Conservation (phyloP, 2,329 filamentous ascomycete species). For the Colletotrichum sp. region DNA sequence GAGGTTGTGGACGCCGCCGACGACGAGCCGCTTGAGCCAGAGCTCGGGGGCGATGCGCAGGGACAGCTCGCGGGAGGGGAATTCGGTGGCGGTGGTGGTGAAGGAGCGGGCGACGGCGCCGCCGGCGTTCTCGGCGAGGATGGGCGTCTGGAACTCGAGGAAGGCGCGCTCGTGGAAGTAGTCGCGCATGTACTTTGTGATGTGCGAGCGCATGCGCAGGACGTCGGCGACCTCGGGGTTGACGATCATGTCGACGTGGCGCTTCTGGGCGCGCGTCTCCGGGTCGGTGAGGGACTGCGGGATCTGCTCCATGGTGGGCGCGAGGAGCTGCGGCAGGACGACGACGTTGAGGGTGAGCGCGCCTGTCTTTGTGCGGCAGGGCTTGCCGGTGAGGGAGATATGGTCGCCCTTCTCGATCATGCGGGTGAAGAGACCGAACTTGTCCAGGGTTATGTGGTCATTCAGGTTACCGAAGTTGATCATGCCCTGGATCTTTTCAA, state of each 20-base stretch:
- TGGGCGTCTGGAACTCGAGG: slow-evolving; percentile 88
- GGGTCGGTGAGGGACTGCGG: slow-evolving; percentile 73
- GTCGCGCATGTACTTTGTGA: slow-evolving; percentile 76
- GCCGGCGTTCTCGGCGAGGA: slow-evolving; percentile 81
- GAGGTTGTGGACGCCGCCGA: slow-evolving; percentile 86
- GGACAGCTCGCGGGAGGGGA: slow-evolving; percentile 72
- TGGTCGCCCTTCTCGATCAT: slow-evolving; percentile 82
- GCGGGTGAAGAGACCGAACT: slow-evolving; percentile 66
- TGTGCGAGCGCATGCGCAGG: slow-evolving; percentile 73
- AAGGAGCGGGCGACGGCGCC: slow-evolving; percentile 90
- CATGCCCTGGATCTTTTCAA: slow-evolving; percentile 76
- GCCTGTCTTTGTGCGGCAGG: slow-evolving; percentile 73
- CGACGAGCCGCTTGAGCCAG: slow-evolving; percentile 89
- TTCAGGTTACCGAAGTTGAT: slow-evolving; percentile 63
- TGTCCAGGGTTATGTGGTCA: slow-evolving; percentile 35
- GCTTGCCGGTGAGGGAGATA: slow-evolving; percentile 74
- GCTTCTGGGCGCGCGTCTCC: slow-evolving; percentile 75
- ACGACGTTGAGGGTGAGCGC: slow-evolving; percentile 76
- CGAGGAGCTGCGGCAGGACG: slow-evolving; percentile 72
- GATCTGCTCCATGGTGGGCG: slow-evolving; percentile 80
- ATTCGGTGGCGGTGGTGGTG: slow-evolving; percentile 77
- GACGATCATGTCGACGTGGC: slow-evolving; percentile 86
- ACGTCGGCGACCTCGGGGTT: slow-evolving; percentile 72
- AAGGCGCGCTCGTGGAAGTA: slow-evolving; percentile 77
- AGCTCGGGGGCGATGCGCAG: slow-evolving; percentile 92